A percentile compares a stretch with the other conserved stretches of the same genome.
Conservation (phyloP, 805 yeast species). For the Hanseniaspora mollemarum region DNA sequence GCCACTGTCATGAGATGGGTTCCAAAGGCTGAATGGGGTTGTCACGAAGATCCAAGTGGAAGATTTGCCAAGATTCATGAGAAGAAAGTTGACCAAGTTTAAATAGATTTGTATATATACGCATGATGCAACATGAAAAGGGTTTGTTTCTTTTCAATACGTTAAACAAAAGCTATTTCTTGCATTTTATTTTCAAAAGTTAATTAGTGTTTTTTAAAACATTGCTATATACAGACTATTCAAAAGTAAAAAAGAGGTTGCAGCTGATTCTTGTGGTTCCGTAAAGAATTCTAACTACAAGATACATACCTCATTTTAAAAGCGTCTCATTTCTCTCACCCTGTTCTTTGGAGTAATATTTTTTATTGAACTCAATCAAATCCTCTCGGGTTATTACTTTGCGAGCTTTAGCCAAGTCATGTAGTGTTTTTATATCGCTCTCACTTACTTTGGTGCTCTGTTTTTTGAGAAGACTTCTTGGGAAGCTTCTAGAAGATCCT, state of each 20-base stretch:
- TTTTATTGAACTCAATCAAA: constrained; percentile 5
- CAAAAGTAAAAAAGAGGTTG: too few relatives aligned
- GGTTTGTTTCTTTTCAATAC: too few relatives aligned
- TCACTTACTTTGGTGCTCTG: background rate
- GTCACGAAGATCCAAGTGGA: constrained; percentile 97
- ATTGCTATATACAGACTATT: too few relatives aligned
- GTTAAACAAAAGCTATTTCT: background rate
- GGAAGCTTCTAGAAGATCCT: background rate
- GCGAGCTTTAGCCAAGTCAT: constrained; percentile 1
- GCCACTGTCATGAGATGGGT: constrained; percentile 98
- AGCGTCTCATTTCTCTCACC: too few relatives aligned
- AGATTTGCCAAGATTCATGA: constrained; percentile 90
- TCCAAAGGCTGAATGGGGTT: constrained; percentile 99
- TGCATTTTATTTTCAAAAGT: too few relatives aligned
- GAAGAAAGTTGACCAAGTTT: constrained; percentile 37
- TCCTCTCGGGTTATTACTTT: constrained; percentile 14
- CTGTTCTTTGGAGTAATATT: background rate
- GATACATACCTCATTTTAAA: too few relatives aligned
- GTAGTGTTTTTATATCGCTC: background rate
- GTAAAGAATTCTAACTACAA: too few relatives aligned
- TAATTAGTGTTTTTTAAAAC: too few relatives aligned
- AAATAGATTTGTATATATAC: too few relatives aligned
- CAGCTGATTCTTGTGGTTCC: too few relatives aligned
- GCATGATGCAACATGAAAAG: too few relatives aligned
- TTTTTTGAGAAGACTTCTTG: background rate